Percentiles rank a stretch among this genome's conserved stretches.
Evolutionary conservation across 495 filamentous ascomycete species (phyloP).

Genomic region (Recurvomyces mirabilis): DNA sequence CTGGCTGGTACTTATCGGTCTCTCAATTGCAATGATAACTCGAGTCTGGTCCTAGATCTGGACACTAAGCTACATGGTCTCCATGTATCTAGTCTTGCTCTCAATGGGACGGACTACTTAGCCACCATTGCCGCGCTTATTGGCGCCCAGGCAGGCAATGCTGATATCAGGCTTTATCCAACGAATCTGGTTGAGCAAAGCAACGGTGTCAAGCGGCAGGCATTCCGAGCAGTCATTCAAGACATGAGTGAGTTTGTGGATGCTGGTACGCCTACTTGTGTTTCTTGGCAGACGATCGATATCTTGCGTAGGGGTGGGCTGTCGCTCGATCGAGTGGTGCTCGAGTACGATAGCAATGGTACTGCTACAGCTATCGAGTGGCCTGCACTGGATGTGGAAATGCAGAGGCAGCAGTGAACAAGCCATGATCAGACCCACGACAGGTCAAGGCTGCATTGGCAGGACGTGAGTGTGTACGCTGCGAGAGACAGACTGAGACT

Average conservation of each 20-base stretch:
- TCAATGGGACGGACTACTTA: neutral
- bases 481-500: too few species aligned
- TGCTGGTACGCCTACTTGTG: constrained; percentile 2
- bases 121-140: neutral
- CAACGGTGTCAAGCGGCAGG: neutral
- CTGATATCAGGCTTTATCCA: neutral
- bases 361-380: too few species aligned
- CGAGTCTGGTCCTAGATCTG: neutral
- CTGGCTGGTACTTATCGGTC: neutral
- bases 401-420: too few species aligned
- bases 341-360: too few species aligned
- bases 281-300: neutral
- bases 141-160: neutral
- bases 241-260: neutral
- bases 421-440: too few species aligned
- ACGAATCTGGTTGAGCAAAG: neutral
- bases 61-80: too few species aligned
- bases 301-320: too few species aligned
- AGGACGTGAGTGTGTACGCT: too few species aligned
- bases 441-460: too few species aligned
- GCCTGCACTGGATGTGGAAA: too few species aligned
- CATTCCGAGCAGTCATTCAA: constrained; percentile 1
- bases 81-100: neutral
- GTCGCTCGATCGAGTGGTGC: too few species aligned
- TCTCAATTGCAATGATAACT: neutral